Conservation (phyloP, 495 filamentous ascomycete genomes). For the Podospora australis region DNA sequence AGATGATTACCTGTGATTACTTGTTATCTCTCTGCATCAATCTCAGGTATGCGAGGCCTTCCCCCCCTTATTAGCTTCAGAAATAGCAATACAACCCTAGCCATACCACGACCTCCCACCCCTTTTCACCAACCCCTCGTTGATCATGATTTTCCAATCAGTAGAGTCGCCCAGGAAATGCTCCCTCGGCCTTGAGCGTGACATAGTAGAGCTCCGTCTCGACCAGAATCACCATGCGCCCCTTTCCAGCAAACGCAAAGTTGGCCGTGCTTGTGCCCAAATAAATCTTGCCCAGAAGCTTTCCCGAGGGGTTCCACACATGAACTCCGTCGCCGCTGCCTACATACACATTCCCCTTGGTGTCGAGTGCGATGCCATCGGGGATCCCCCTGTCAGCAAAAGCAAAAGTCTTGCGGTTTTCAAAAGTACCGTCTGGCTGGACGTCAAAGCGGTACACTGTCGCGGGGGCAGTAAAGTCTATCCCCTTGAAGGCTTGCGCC, state of each 20-base stretch:
- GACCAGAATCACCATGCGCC: conserved; percentile 44
- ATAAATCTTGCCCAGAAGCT: conserved; percentile 53
- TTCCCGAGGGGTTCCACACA: conserved; percentile 52
- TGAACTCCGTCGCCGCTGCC: conserved; percentile 58
- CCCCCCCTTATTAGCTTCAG: too few species aligned
- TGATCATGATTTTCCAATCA: too few species aligned
- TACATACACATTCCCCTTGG: conserved; percentile 53
- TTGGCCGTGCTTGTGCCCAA: conserved; percentile 40
- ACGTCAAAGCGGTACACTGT: conserved; percentile 42
- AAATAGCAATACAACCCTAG: too few species aligned
- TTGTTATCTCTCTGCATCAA: too few species aligned
- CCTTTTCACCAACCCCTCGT: too few species aligned
- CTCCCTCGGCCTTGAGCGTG: conserved; percentile 40
- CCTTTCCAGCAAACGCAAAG: conserved; percentile 52
- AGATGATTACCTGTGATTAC: too few species aligned
- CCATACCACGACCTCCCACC: too few species aligned
- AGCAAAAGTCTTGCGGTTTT: conserved; percentile 50
- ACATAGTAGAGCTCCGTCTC: conserved; percentile 47
- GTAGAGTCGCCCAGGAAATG: conserved; percentile 18
- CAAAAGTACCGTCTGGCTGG: conserved; percentile 33
- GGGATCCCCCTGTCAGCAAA: conserved; percentile 48
- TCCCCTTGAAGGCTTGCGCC: conserved; percentile 35
- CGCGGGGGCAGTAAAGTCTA: conserved; percentile 26
- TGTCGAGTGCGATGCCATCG: conserved; percentile 56
- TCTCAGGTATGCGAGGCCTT: too few species aligned